A percentile compares a stretch with the other conserved stretches of the same genome.
Evolutionary conservation across 371 early-diverging fungal genomes (phyloP).

Genomic region (Capillidium heterosporum): DNA sequence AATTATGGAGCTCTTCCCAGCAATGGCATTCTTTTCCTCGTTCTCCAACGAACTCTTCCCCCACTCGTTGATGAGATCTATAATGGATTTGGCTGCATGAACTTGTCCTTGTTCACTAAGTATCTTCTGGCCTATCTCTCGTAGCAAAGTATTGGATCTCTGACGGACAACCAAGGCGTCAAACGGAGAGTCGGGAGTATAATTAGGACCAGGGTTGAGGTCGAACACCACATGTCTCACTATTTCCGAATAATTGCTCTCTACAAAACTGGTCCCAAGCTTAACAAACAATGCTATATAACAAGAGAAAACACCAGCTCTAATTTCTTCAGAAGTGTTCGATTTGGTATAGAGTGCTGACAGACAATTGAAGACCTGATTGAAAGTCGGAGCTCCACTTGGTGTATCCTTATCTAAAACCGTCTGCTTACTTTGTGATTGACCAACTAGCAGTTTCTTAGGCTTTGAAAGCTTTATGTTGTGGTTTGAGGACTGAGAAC

Average conservation of each 20-base stretch:
- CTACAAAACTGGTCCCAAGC: slow-evolving; percentile 4
- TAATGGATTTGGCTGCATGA: slow-evolving; percentile 1
- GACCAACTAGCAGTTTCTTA: not conserved
- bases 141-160: not conserved
- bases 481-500: not conserved
- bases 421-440: not conserved
- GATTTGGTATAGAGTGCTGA: not conserved
- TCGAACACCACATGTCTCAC: not conserved
- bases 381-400: not conserved
- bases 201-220: not conserved
- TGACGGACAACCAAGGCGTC: slow-evolving; percentile 2
- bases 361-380: not conserved
- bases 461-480: slow-evolving; percentile 1
- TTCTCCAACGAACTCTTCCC: not conserved
- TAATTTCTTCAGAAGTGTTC: not conserved
- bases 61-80: slow-evolving; percentile 2
- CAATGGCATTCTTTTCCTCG: not conserved
- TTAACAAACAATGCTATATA: slow-evolving; percentile 5
- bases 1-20: slow-evolving; percentile 28
- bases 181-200: not conserved
- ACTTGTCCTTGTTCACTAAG: slow-evolving; percentile 6
- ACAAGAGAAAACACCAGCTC: not conserved
- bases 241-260: slow-evolving; percentile 3
- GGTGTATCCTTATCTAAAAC: not conserved
- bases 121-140: not conserved